phyloP scores from a whole-genome alignment of 768 basidiomycete genomes.

The Pleurotus eryngii region DNA sequence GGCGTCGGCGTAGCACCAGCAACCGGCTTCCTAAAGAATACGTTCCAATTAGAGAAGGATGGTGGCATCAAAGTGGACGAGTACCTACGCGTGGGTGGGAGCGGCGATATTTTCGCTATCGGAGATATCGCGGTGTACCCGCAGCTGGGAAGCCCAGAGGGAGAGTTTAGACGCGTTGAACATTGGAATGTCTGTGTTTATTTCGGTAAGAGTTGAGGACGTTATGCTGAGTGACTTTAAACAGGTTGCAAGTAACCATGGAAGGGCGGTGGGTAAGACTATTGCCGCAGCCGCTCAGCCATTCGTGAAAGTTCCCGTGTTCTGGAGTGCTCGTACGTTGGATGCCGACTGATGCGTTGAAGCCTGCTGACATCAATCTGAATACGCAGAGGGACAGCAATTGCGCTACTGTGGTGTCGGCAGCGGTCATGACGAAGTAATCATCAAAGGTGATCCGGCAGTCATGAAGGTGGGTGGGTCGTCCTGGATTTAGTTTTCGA shows the following conservation, averaged over 20 bases:
- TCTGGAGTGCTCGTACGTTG: constrained; percentile 85
- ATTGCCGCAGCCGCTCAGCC: constrained; percentile 61
- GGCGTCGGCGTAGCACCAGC: constrained; percentile 86
- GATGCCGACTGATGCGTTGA: not conserved
- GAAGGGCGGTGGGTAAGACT: constrained; percentile 75
- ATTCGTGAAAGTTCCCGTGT: constrained; percentile 80
- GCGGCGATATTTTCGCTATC: constrained; percentile 63
- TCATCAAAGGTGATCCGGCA: constrained; percentile 69
- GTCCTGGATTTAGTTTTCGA: not conserved
- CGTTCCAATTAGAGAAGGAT: constrained; percentile 68
- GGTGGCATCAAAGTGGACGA: constrained; percentile 78
- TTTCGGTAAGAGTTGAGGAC: not conserved
- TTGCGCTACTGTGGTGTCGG: constrained; percentile 82
- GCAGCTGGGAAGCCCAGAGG: constrained; percentile 40
- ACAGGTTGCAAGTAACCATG: constrained; percentile 83
- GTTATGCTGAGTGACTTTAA: not conserved
- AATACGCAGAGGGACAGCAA: constrained; percentile 69
- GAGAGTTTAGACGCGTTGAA: constrained; percentile 60
- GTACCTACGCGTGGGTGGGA: constrained; percentile 55
- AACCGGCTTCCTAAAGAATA: constrained; percentile 74
- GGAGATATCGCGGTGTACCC: constrained; percentile 85
- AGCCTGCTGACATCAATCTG: not conserved
- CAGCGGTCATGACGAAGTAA: constrained; percentile 68
- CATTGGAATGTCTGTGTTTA: constrained; percentile 79
- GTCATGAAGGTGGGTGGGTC: constrained; percentile 66